Conservation (phyloP, 2,329 filamentous ascomycete species). For the Grosmannia serpens region DNA sequence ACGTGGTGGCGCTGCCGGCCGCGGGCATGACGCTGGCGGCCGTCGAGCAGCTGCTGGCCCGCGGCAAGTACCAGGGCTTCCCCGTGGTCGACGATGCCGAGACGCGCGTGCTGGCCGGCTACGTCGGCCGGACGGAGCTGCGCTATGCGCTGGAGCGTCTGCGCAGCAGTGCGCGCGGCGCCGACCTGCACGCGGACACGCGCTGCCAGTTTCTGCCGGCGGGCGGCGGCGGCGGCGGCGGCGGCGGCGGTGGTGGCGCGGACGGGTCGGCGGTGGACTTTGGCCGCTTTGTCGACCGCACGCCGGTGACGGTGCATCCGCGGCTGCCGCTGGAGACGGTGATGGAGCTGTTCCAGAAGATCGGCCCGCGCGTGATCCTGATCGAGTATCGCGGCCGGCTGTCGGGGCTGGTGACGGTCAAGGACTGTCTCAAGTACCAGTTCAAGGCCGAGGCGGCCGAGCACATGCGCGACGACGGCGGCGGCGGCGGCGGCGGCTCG, state of each 20-base stretch:
- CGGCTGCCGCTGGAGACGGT: constrained; percentile 87
- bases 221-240: not conserved
- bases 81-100: constrained; percentile 70
- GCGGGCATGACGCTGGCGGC: constrained; percentile 64
- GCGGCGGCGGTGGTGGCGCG: not conserved
- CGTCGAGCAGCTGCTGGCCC: constrained; percentile 62
- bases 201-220: constrained; percentile 54
- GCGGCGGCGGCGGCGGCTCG: constrained; percentile 39
- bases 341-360: constrained; percentile 98
- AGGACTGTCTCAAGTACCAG: constrained; percentile 94
- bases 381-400: constrained; percentile 82
- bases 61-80: constrained; percentile 84
- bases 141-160: constrained; percentile 80
- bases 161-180: constrained; percentile 46
- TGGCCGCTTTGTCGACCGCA: constrained; percentile 76
- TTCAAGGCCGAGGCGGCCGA: constrained; percentile 89
- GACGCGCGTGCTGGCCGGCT: constrained; percentile 68
- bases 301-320: constrained; percentile 83
- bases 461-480: constrained; percentile 40
- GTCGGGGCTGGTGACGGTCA: constrained; percentile 81
- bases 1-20: constrained; percentile 62
- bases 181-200: constrained; percentile 49
- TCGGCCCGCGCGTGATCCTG: constrained; percentile 80
- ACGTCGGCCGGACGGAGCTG: constrained; percentile 85
- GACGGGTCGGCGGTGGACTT: constrained; percentile 69